Conservation (phyloP, 2,329 filamentous ascomycete species). For the Penicillium sp. region DNA sequence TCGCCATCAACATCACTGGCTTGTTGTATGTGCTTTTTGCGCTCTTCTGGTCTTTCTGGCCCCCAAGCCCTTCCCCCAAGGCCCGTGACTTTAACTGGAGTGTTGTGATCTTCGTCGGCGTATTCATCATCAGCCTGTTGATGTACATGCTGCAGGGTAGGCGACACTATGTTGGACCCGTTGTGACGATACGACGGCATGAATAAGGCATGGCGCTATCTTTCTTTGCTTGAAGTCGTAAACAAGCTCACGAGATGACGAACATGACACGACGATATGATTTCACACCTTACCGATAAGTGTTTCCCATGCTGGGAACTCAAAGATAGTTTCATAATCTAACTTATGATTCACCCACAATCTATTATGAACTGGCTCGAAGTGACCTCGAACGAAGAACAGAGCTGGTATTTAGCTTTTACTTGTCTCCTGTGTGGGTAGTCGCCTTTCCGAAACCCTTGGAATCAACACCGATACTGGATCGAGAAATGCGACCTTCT, state of each 20-base stretch:
- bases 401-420: too few species aligned
- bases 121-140: conserved; percentile 41
- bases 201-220: neutral
- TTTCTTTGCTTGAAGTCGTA: too few species aligned
- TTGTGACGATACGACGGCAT: conserved; percentile 18
- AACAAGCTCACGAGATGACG: neutral
- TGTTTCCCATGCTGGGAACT: too few species aligned
- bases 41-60: conserved; percentile 54
- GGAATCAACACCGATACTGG: too few species aligned
- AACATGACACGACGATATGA: neutral
- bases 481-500: too few species aligned
- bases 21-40: conserved; percentile 47
- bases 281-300: neutral
- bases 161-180: conserved; percentile 34
- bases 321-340: too few species aligned
- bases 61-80: conserved; percentile 40
- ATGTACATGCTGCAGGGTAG: conserved; percentile 42
- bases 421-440: too few species aligned
- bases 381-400: too few species aligned
- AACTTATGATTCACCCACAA: too few species aligned
- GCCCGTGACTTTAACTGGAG: conserved; percentile 54
- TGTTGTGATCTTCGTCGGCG: conserved; percentile 46
- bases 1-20: conserved; percentile 48
- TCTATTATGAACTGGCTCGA: too few species aligned
- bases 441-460: too few species aligned